phyloP scores from a whole-genome alignment of 2,329 filamentous ascomycete genomes.

The Zelopaecilomyces penicillatus region DNA sequence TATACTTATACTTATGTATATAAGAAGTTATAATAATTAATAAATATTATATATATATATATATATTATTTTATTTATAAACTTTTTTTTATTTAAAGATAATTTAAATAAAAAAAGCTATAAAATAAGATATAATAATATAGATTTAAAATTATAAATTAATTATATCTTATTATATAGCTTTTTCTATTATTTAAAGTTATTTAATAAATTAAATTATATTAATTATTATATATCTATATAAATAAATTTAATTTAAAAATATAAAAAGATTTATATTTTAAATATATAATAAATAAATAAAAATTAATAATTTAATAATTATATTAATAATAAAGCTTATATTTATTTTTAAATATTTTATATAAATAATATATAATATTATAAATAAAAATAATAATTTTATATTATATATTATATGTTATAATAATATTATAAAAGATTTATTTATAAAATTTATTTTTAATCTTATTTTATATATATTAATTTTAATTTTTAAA shows the following conservation, averaged over 20 bases:
- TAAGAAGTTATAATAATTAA: background rate
- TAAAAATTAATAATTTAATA: background rate
- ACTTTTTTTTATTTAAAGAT: background rate
- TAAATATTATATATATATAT: too few relatives aligned
- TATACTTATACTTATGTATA: background rate
- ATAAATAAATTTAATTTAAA: background rate
- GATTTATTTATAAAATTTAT: background rate
- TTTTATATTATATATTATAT: background rate
- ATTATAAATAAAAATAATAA: background rate
- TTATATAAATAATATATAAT: background rate
- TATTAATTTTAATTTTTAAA: background rate
- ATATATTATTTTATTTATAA: background rate
- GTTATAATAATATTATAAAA: background rate
- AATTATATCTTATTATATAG: background rate
- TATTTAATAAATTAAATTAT: background rate
- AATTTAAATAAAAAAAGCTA: background rate
- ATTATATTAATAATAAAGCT: background rate
- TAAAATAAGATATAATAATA: background rate
- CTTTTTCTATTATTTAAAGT: background rate
- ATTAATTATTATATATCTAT: background rate
- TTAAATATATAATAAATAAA: background rate
- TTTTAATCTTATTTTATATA: background rate
- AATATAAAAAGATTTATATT: background rate
- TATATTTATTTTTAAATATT: background rate
- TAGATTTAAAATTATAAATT: background rate